Conservation (phyloP, 1,284 basidiomycete genomes). For the Ceratobasidium sp. region DNA sequence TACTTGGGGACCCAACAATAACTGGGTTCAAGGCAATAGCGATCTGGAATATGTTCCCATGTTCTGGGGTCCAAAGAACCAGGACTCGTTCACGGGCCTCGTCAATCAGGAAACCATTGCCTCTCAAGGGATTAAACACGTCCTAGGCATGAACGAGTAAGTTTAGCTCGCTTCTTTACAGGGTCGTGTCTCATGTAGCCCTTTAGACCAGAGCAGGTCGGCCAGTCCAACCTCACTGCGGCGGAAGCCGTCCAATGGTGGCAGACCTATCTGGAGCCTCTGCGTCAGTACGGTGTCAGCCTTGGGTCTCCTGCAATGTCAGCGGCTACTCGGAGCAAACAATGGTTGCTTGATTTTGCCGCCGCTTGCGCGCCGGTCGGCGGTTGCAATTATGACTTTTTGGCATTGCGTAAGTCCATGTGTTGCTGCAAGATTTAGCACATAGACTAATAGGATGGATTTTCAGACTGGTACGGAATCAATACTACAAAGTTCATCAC, state of each 20-base stretch:
- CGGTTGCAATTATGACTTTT: conserved; percentile 56
- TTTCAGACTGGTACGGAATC: conserved; percentile 64
- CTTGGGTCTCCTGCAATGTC: conserved; percentile 56
- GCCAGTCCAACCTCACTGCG: conserved; percentile 30
- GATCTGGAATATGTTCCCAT: conserved; percentile 50
- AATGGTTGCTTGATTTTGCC: conserved; percentile 55
- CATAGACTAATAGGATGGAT: background rate
- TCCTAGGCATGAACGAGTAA: conserved; percentile 52
- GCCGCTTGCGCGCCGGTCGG: conserved; percentile 50
- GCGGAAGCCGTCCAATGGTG: conserved; percentile 47
- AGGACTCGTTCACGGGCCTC: conserved; percentile 47
- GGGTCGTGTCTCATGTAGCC: background rate
- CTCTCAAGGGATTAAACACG: conserved; percentile 46
- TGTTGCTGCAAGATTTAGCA: background rate
- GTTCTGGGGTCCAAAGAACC: conserved; percentile 52
- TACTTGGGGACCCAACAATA: conserved; percentile 39
- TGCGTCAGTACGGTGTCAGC: conserved; percentile 47
- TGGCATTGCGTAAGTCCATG: conserved; percentile 54
- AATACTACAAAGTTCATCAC: conserved; percentile 58
- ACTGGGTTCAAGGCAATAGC: conserved; percentile 32
- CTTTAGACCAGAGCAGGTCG: conserved; percentile 21
- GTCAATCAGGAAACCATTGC: conserved; percentile 50
- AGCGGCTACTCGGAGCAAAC: conserved; percentile 52
- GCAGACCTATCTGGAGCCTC: conserved; percentile 45
- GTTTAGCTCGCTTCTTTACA: background rate